phyloP scores from a whole-genome alignment of 2,329 filamentous ascomycete genomes.

The Xylaria sp. region DNA sequence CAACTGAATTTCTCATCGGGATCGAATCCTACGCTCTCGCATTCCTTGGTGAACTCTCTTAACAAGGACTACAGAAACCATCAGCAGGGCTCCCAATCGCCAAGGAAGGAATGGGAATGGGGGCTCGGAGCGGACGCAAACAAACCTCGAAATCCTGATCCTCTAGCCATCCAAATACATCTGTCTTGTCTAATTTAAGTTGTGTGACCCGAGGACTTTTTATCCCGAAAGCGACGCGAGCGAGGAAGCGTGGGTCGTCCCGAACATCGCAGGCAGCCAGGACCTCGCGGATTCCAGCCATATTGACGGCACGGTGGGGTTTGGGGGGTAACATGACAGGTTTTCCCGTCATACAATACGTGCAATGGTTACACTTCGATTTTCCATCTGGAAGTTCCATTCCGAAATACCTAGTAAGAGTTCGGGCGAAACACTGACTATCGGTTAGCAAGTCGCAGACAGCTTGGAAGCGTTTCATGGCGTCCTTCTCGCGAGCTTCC shows the following conservation, averaged over 20 bases:
- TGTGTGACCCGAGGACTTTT: conserved; percentile 58
- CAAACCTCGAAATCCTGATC: conserved; percentile 59
- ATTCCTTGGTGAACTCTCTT: conserved; percentile 40
- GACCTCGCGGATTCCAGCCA: conserved; percentile 48
- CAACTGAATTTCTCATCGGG: conserved; percentile 9
- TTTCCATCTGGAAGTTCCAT: conserved; percentile 53
- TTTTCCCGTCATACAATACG: conserved; percentile 50
- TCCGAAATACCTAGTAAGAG: conserved; percentile 63
- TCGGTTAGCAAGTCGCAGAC: conserved; percentile 61
- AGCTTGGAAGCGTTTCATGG: conserved; percentile 55
- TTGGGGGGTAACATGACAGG: conserved; percentile 47
- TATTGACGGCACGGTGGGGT: conserved; percentile 47
- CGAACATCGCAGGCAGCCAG: conserved; percentile 51
- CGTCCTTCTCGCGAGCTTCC: conserved; percentile 57
- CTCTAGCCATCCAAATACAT: conserved; percentile 58
- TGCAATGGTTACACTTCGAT: conserved; percentile 60
- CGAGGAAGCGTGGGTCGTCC: conserved; percentile 64
- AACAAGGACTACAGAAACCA: conserved; percentile 33
- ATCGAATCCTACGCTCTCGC: conserved; percentile 22
- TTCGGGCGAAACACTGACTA: conserved; percentile 55
- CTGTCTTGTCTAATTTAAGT: conserved; percentile 52
- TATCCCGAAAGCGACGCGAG: conserved; percentile 67
- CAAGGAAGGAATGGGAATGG: too few species aligned
- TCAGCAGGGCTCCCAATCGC: conserved; percentile 7
- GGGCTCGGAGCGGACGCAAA: not conserved